A percentile compares a stretch with the other conserved stretches of the same genome.
Conservation (phyloP, 1,284 basidiomycete species). For the Leccinum griseonigrum region DNA sequence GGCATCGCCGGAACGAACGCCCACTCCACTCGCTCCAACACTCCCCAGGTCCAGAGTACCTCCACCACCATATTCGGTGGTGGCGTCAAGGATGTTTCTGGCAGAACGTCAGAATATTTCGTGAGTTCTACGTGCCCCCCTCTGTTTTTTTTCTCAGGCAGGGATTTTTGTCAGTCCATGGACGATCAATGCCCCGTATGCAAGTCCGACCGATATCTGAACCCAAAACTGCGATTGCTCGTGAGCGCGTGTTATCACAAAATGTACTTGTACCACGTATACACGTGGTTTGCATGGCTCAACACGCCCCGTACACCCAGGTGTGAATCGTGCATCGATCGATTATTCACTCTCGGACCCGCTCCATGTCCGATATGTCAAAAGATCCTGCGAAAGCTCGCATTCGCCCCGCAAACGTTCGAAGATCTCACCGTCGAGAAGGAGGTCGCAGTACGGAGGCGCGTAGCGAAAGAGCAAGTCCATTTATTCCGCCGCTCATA, state of each 20-base stretch:
- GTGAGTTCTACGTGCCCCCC: slow-evolving; percentile 41
- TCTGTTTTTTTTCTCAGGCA: slow-evolving; percentile 11
- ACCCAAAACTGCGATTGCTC: slow-evolving; percentile 89
- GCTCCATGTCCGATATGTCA: slow-evolving; percentile 95
- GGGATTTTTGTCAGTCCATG: slow-evolving; percentile 59
- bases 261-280: slow-evolving; percentile 58
- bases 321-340: slow-evolving; percentile 98
- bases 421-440: slow-evolving; percentile 97
- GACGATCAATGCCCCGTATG: slow-evolving; percentile 97
- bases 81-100: slow-evolving; percentile 79
- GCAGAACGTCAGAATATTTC: slow-evolving; percentile 74
- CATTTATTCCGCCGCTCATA: background rate
- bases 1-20: slow-evolving; percentile 43
- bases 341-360: slow-evolving; percentile 93
- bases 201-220: slow-evolving; percentile 94
- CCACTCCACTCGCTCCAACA: slow-evolving; percentile 54
- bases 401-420: slow-evolving; percentile 96
- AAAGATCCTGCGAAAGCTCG: slow-evolving; percentile 87
- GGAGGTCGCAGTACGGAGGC: slow-evolving; percentile 86
- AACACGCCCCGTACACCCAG: slow-evolving; percentile 40
- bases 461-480: slow-evolving; percentile 79
- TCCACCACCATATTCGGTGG: slow-evolving; percentile 71
- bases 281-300: slow-evolving; percentile 8
- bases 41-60: slow-evolving; percentile 69
- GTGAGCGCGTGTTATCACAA: slow-evolving; percentile 99